Conservation (phyloP, 139 green algal genomes). For the Spirogloea muscicola region DNA sequence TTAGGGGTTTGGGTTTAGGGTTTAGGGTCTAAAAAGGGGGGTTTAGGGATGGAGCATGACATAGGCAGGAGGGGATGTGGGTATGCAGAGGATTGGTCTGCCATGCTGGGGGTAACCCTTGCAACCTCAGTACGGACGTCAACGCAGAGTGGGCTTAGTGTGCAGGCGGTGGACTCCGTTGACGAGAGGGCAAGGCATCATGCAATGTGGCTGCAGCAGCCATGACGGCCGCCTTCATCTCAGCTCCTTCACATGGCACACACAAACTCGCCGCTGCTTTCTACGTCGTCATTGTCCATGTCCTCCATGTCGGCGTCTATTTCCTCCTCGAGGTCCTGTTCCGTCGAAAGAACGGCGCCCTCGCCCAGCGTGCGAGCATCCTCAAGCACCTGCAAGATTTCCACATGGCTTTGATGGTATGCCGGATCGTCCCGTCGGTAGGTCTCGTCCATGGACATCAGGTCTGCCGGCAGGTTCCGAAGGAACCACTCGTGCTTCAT, state of each 20-base stretch:
- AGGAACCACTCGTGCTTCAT: constrained; percentile 81
- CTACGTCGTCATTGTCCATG: constrained; percentile 29
- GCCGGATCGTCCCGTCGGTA: constrained; percentile 35
- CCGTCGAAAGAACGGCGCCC: neutral
- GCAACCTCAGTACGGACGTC: too few relatives aligned
- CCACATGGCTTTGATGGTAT: constrained; percentile 32
- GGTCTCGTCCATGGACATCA: constrained; percentile 43
- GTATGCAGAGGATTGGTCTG: too few relatives aligned
- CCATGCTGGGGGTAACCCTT: too few relatives aligned
- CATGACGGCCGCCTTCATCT: too few relatives aligned
- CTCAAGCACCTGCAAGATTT: constrained; percentile 47
- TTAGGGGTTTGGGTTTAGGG: too few relatives aligned
- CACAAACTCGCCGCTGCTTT: constrained; percentile 37
- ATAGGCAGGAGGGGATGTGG: too few relatives aligned
- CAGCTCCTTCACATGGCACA: constrained; percentile 14
- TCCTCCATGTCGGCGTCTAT: constrained; percentile 37
- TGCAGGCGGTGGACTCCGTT: too few relatives aligned
- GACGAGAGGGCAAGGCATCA: too few relatives aligned
- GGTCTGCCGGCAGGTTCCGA: constrained; percentile 83
- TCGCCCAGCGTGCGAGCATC: constrained; percentile 15
- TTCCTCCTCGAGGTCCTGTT: constrained; percentile 24
- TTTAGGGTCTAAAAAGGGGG: too few relatives aligned
- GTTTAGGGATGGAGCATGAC: too few relatives aligned
- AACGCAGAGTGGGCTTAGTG: too few relatives aligned
- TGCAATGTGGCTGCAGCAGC: too few relatives aligned